A percentile compares a stretch with the other conserved stretches of the same genome.
phyloP scores from a whole-genome alignment of 2,329 filamentous ascomycete species.

The Fusarium sp. region DNA sequence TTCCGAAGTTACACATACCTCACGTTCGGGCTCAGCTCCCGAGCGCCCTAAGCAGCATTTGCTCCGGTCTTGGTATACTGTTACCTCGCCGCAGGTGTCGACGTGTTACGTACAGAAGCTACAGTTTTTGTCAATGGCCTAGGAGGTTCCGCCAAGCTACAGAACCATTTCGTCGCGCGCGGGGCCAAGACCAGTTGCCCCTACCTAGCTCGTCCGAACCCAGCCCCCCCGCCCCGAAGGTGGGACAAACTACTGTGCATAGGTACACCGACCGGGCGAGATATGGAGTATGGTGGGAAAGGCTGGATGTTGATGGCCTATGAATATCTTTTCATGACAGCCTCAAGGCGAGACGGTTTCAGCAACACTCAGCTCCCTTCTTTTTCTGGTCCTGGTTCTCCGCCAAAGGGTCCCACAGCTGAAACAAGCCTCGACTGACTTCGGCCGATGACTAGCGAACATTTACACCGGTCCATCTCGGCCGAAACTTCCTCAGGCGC shows the following conservation, averaged over 20 bases:
- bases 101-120: constrained; percentile 4
- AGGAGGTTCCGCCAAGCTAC: constrained; percentile 18
- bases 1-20: constrained; percentile 43
- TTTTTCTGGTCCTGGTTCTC: constrained; percentile 39
- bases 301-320: constrained; percentile 7
- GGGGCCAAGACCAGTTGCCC: constrained; percentile 7
- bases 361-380: constrained; percentile 36
- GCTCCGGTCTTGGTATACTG: constrained; percentile 26
- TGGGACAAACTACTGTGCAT: constrained; percentile 21
- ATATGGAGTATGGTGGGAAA: neutral
- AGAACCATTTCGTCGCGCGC: neutral
- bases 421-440: constrained; percentile 26
- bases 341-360: constrained; percentile 12
- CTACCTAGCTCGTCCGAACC: constrained; percentile 34
- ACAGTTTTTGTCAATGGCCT: constrained; percentile 8
- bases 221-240: constrained; percentile 38
- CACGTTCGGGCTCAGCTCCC: constrained; percentile 18
- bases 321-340: neutral
- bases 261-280: constrained; percentile 5
- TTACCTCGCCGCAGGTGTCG: constrained; percentile 10
- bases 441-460: constrained; percentile 33
- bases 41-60: constrained; percentile 19
- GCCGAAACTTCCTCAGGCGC: constrained; percentile 27
- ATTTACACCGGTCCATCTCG: constrained; percentile 32
- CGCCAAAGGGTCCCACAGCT: constrained; percentile 34